Conservation (phyloP, 2,329 filamentous ascomycete species). For the Daldinia eschscholtzii region DNA sequence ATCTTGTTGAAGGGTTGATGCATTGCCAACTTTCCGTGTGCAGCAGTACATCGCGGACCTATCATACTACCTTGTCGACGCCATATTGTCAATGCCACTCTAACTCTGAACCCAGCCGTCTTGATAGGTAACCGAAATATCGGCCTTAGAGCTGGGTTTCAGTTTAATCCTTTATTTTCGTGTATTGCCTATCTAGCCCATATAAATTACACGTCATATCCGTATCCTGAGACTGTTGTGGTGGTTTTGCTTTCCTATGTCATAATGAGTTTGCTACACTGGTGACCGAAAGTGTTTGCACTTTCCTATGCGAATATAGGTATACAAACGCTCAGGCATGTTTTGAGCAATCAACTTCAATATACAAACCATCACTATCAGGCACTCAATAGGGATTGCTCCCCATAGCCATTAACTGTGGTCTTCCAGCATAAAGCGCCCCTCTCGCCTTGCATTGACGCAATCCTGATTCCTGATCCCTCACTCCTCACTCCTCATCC, state of each 20-base stretch:
- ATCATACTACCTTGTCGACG: neutral
- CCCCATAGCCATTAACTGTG: no score
- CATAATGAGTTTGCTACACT: neutral
- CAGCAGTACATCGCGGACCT: neutral
- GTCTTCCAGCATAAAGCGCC: no score
- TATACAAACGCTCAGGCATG: neutral
- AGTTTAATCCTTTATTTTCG: no score
- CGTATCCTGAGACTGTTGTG: neutral
- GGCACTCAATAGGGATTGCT: no score
- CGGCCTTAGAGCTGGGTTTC: no score
- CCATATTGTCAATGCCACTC: neutral
- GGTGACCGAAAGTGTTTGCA: neutral
- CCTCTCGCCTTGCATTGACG: no score
- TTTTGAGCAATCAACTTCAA: neutral
- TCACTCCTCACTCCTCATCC: neutral
- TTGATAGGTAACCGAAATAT: no score
- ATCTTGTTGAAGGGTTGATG: no score
- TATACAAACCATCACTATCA: neutral
- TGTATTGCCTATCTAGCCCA: no score
- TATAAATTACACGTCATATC: neutral
- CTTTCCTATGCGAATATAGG: neutral
- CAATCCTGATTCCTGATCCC: neutral
- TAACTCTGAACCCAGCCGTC: no score
- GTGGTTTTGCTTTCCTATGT: neutral
- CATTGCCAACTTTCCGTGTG: neutral